Base-by-base conservation (phyloP, 2,329 filamentous ascomycete genomes). In the Nectriaceae sp. region DNA sequence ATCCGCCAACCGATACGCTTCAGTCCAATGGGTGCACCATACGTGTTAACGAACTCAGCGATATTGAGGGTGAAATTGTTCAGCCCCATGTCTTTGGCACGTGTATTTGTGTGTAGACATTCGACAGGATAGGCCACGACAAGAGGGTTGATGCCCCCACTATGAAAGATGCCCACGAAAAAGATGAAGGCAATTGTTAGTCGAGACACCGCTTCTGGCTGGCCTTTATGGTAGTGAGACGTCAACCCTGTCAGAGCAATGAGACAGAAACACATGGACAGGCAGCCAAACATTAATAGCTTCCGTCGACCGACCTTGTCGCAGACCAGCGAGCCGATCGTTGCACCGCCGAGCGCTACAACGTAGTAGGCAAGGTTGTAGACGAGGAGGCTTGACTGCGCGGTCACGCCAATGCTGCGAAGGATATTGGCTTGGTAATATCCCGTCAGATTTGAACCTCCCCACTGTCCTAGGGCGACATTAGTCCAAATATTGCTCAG, bases 21-120 rank as follows among this genome's bases (percentile, higher is more conserved):
- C 43, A 75, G 65, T 0, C 68, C 71, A 4, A 75, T 67, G 0
- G 72, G 73, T 41, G 72, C 74, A 39, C 71, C 66, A 37, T 70
- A 70, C 47, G 70, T 69, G 18, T 69, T 70, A 37, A 74, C 66
- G 1, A 60, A 65, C 11, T 66, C 36, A 4, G 45, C 49, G 0
- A 52, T 40, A 11, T 57, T 60, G 1, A 53, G 60, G 4, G 53
- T 47, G 21, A 61, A 20, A 13, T 61, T 55, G 52, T 60, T 59
- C 5, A 47, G 8, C 0, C 58, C 58, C 8, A 61, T 47, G 6
- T 56, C 58, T 1, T 54, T 54, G 4, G 51, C 43, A 15, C 60
- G 57, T 22, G 62, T 54, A 31, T 8, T 31, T 15, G 26, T 31
- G 15, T 31, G 10, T 15, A 31, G 26, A 31, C 10, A 31, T 31